These are phyloP conservation scores for Plasmopara viticola DNA, from an alignment of 352 stramenopile genomes.

Conservation along the genomic window DNA sequence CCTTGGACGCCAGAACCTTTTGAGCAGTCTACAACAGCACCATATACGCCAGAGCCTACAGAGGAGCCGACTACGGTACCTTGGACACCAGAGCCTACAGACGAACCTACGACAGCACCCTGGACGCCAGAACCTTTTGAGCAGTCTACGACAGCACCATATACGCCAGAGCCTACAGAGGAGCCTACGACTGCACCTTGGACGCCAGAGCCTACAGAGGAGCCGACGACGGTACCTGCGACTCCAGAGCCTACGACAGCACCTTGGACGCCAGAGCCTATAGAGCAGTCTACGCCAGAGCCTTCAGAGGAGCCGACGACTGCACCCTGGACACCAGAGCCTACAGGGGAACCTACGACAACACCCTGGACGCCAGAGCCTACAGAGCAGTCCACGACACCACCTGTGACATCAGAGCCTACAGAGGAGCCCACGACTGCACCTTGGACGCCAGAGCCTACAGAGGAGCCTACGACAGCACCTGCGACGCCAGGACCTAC, in stretches of 20 bases:
- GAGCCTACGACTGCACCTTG: not conserved
- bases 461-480: not conserved
- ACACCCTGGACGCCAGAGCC: not conserved
- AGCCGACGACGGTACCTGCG: not conserved
- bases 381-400: no score
- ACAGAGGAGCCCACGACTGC: not conserved
- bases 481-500: not conserved
- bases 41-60: not conserved
- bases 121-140: not conserved
- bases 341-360: not conserved
- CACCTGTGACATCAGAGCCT: not conserved
- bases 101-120: not conserved
- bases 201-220: not conserved
- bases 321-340: not conserved
- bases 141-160: not conserved
- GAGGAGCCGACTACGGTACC: not conserved
- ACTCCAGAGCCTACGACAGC: not conserved
- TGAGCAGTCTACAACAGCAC: not conserved
- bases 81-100: not conserved
- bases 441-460: not conserved
- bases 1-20: constrained; percentile 1
- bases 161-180: not conserved
- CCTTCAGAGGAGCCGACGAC: not conserved
- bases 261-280: no score
- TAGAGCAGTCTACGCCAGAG: not conserved